A percentile compares a stretch with the other conserved stretches of the same genome.
Conservation (phyloP, 1,139 yeast species). For the Yamadazyma membranifaciens region DNA sequence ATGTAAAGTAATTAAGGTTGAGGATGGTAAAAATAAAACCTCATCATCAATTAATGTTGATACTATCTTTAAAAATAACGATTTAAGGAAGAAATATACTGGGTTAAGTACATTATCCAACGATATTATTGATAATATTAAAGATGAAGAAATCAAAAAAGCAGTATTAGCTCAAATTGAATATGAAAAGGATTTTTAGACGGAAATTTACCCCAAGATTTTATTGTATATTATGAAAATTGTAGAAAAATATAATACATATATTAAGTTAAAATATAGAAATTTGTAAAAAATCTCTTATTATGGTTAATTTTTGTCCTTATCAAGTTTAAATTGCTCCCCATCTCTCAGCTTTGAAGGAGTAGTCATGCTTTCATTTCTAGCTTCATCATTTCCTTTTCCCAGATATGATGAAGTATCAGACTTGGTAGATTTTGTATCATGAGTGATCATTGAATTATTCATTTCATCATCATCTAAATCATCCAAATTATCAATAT, state of each 20-base stretch:
- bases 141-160: conserved; percentile 51
- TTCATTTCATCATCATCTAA: conserved; percentile 6
- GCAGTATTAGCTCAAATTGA: conserved; percentile 69
- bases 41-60: conserved; percentile 40
- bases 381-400: neutral
- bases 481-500: conserved; percentile 7
- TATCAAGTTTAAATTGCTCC: too few relatives aligned
- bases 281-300: neutral
- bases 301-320: neutral
- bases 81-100: conserved; percentile 48
- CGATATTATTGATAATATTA: conserved; percentile 54
- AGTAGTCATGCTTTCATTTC: neutral
- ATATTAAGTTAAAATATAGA: conserved; percentile 1
- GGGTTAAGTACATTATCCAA: conserved; percentile 62
- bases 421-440: neutral
- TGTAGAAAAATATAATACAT: neutral
- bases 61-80: conserved; percentile 48
- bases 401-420: neutral
- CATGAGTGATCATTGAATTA: conserved; percentile 1
- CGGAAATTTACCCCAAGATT: neutral
- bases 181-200: conserved; percentile 37
- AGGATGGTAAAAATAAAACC: conserved; percentile 12
- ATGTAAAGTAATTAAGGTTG: conserved; percentile 22
- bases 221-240: conserved; percentile 4
- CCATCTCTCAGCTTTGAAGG: too few relatives aligned